Evolutionary conservation across 1,139 yeast genomes (phyloP).

Genomic region (Saccharomyces hybrid): DNA sequence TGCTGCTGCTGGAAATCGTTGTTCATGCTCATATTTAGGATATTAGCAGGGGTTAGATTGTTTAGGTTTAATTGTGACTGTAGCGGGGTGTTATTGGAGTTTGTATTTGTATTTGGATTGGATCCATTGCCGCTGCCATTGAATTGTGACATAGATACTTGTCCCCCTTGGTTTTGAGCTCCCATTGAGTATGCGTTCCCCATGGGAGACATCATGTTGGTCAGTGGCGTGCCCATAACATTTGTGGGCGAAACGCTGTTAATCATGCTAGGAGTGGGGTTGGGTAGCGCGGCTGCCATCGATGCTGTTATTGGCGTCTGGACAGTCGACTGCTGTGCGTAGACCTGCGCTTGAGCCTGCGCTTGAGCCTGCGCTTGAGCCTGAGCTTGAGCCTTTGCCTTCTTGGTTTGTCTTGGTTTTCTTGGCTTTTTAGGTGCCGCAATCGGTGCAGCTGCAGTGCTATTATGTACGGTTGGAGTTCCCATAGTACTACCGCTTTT

Average conservation of each 20-base stretch:
- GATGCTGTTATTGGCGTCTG: constrained; percentile 1
- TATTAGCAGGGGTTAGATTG: constrained; percentile 29
- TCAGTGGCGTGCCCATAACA: constrained; percentile 22
- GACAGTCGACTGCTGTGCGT: constrained; percentile 3
- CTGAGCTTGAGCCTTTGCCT: constrained; percentile 11
- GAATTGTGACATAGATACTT: constrained; percentile 3
- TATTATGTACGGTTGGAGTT: background rate
- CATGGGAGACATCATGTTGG: constrained; percentile 18
- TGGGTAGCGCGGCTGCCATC: constrained; percentile 4
- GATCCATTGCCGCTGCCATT: constrained; percentile 4
- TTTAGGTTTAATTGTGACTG: constrained; percentile 15
- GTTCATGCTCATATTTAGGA: constrained; percentile 25
- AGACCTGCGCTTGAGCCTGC: constrained; percentile 2
- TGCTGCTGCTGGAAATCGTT: constrained; percentile 10
- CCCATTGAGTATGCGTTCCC: constrained; percentile 6
- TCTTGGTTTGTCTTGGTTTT: constrained; percentile 27
- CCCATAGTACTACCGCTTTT: background rate
- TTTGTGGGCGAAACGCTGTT: constrained; percentile 20
- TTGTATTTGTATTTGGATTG: constrained; percentile 5
- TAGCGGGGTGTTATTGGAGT: constrained; percentile 4
- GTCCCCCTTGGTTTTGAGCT: constrained; percentile 3
- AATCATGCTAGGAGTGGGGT: constrained; percentile 14
- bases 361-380: constrained; percentile 5
- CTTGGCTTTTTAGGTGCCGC: constrained; percentile 25
- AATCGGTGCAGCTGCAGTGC: constrained; percentile 1